Evolutionary conservation across 331 rosid genomes (phyloP).

Genomic region (Erythrophleum ivorense): DNA sequence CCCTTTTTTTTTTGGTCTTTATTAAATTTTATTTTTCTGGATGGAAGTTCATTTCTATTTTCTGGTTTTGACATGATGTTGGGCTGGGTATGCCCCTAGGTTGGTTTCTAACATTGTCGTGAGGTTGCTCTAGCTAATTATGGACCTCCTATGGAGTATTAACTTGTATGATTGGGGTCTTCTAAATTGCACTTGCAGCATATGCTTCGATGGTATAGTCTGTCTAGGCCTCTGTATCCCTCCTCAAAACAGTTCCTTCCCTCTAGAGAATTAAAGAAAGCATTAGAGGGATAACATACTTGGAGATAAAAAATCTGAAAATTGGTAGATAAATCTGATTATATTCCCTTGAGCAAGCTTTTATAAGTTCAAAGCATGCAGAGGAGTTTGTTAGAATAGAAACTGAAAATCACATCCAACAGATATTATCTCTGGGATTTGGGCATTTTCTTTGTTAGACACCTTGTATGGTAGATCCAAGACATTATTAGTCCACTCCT

Average conservation of each 20-base stretch:
- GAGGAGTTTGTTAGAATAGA: background rate
- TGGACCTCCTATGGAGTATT: background rate
- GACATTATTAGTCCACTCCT: background rate
- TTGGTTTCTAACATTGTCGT: background rate
- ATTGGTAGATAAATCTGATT: background rate
- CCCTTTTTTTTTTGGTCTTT: background rate
- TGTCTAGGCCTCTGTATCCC: background rate
- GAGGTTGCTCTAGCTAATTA: background rate
- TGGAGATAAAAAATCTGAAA: background rate
- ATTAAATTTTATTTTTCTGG: background rate
- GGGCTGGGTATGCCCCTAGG: constrained; percentile 13
- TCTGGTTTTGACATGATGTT: background rate
- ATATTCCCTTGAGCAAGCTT: background rate
- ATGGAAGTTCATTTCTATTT: background rate
- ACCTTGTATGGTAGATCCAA: background rate
- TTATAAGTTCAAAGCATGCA: background rate
- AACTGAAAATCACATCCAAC: background rate
- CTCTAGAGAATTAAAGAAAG: background rate
- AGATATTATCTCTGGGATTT: background rate
- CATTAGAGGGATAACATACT: background rate
- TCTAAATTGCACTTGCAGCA: background rate
- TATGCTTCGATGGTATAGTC: background rate
- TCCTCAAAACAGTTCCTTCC: background rate
- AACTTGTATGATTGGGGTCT: background rate
- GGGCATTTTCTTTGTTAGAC: background rate